Percentiles rank a stretch among this genome's conserved stretches.
These are phyloP conservation scores for Chrysoporthe deuterocubensis DNA, from an alignment of 2,329 filamentous ascomycete genomes.

Conservation along the genomic window DNA sequence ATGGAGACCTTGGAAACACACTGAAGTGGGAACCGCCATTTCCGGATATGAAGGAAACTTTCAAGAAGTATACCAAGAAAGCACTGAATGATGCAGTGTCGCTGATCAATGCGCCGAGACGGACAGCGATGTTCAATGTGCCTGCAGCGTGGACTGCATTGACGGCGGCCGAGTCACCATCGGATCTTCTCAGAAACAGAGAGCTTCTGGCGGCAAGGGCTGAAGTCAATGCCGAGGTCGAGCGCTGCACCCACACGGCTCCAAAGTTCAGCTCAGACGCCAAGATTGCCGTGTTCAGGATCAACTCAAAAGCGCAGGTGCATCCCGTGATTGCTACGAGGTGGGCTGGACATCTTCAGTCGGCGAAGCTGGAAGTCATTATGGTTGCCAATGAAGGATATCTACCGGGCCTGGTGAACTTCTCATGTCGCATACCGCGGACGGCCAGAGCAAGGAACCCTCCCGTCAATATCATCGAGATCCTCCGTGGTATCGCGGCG, in stretches of 20 bases:
- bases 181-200: constrained; percentile 52
- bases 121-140: constrained; percentile 65
- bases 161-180: constrained; percentile 52
- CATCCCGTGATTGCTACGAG: constrained; percentile 70
- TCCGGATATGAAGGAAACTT: constrained; percentile 64
- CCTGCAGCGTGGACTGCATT: constrained; percentile 64
- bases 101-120: constrained; percentile 66
- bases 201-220: constrained; percentile 56
- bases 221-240: constrained; percentile 65
- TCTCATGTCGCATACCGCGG: constrained; percentile 66
- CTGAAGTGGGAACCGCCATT: constrained; percentile 70
- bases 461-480: constrained; percentile 66
- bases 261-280: constrained; percentile 68
- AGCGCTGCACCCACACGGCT: constrained; percentile 62
- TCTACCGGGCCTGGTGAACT: constrained; percentile 65
- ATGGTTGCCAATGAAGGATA: constrained; percentile 72
- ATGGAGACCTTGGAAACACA: constrained; percentile 67
- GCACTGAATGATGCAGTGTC: constrained; percentile 65
- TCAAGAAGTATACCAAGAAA: constrained; percentile 66
- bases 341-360: constrained; percentile 65
- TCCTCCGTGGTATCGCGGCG: constrained; percentile 55
- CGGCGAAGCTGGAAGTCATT: constrained; percentile 63
- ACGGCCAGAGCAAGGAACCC: constrained; percentile 57
- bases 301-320: constrained; percentile 63
- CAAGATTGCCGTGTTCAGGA: constrained; percentile 65